Percentiles rank a stretch among this genome's conserved stretches.
These are phyloP conservation scores for Mycena latifolia DNA, from an alignment of 768 basidiomycete genomes.

Conservation along the genomic window DNA sequence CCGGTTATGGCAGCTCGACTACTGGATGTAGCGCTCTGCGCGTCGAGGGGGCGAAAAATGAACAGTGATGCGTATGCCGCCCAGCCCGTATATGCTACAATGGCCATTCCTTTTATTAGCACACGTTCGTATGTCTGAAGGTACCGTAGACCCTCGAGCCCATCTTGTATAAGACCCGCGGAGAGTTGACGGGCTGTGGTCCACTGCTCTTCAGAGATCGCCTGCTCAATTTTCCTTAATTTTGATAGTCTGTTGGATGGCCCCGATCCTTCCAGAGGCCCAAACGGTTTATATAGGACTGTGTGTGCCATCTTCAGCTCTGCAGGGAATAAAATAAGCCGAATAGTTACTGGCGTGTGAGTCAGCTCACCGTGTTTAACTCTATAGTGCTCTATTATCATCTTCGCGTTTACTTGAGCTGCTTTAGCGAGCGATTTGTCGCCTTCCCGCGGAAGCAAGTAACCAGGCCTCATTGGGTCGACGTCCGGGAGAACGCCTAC, in stretches of 20 bases:
- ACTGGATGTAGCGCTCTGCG: background rate
- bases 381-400: constrained; percentile 81
- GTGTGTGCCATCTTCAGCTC: constrained; percentile 72
- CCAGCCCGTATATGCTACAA: constrained; percentile 83
- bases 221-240: constrained; percentile 55
- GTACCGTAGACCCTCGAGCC: constrained; percentile 77
- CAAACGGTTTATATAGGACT: constrained; percentile 74
- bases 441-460: constrained; percentile 60
- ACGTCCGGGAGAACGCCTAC: constrained; percentile 87
- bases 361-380: constrained; percentile 75
- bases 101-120: constrained; percentile 77
- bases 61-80: constrained; percentile 73
- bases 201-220: constrained; percentile 60
- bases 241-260: constrained; percentile 48
- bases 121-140: constrained; percentile 88
- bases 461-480: constrained; percentile 70
- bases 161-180: constrained; percentile 61
- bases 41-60: constrained; percentile 60
- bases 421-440: constrained; percentile 64
- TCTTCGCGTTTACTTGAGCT: constrained; percentile 76
- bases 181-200: constrained; percentile 62
- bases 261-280: constrained; percentile 53
- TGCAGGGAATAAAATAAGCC: constrained; percentile 40
- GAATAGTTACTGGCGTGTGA: constrained; percentile 50
- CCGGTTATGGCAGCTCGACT: constrained; percentile 25